A percentile compares a stretch with the other conserved stretches of the same genome.
Evolutionary conservation across 352 stramenopile genomes (phyloP).

Genomic region (Phytophthora brassicae): DNA sequence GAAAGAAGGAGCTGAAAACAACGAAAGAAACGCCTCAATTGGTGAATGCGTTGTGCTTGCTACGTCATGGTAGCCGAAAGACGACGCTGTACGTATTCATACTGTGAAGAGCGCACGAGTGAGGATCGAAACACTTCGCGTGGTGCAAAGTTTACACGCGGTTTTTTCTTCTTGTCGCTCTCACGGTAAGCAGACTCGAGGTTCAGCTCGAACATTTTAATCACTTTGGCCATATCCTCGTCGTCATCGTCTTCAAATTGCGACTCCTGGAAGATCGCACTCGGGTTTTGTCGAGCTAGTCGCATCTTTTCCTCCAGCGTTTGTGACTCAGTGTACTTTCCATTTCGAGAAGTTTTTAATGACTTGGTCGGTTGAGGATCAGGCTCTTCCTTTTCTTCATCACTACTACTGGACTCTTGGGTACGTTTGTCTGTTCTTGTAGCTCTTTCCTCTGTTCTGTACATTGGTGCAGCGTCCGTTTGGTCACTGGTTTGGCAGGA

Average conservation of each 20-base stretch:
- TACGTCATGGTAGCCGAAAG: slow-evolving; percentile 37
- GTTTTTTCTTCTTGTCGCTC: slow-evolving; percentile 58
- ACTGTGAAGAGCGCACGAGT: slow-evolving; percentile 32
- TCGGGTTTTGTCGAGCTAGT: slow-evolving; percentile 68
- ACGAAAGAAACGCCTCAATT: slow-evolving; percentile 12
- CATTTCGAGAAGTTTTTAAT: slow-evolving; percentile 7
- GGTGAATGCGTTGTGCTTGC: slow-evolving; percentile 2
- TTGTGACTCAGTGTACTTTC: slow-evolving; percentile 17
- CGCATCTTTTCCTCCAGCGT: slow-evolving; percentile 65
- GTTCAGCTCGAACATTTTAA: slow-evolving; percentile 77
- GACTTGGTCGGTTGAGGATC: slow-evolving; percentile 10
- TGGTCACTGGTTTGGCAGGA: slow-evolving; percentile 21
- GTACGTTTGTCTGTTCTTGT: slow-evolving; percentile 3
- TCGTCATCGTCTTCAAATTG: slow-evolving; percentile 84
- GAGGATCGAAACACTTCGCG: slow-evolving; percentile 77
- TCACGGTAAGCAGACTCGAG: slow-evolving; percentile 76
- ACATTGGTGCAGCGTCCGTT: slow-evolving; percentile 6
- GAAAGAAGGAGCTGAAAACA: slow-evolving; percentile 2
- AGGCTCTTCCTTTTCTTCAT: slow-evolving; percentile 28
- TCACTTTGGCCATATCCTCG: slow-evolving; percentile 70
- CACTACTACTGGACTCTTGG: slow-evolving; percentile 30
- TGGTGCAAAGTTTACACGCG: slow-evolving; percentile 64
- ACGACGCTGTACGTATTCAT: slow-evolving; percentile 31
- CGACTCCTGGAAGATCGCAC: slow-evolving; percentile 78
- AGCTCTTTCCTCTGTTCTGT: slow-evolving; percentile 5